Conservation (phyloP, 345 rosid species). For the Arabis alpina region DNA sequence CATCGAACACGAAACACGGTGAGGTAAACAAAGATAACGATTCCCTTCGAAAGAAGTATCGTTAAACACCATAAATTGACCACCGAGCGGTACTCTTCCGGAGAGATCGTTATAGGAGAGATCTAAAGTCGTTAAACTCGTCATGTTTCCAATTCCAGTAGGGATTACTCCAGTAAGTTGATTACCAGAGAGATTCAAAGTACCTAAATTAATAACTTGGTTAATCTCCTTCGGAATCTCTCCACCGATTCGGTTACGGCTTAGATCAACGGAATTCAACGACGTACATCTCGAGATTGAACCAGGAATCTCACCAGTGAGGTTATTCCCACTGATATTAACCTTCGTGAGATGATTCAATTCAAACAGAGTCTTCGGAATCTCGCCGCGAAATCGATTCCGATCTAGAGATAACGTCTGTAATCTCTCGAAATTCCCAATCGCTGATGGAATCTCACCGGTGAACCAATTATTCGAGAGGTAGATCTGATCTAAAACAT, state of each 20-base stretch:
- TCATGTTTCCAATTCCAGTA: slow-evolving; percentile 64
- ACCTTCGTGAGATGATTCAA: slow-evolving; percentile 52
- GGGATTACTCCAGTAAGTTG: slow-evolving; percentile 72
- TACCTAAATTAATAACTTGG: slow-evolving; percentile 53
- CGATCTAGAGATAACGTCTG: slow-evolving; percentile 54
- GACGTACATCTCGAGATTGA: slow-evolving; percentile 54
- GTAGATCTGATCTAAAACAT: slow-evolving; percentile 45
- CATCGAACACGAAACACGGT: slow-evolving; percentile 48
- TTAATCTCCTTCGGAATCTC: slow-evolving; percentile 63
- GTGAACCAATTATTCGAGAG: slow-evolving; percentile 63
- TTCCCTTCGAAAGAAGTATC: slow-evolving; percentile 72
- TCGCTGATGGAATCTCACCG: slow-evolving; percentile 70
- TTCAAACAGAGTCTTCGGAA: slow-evolving; percentile 59
- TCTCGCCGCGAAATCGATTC: slow-evolving; percentile 62
- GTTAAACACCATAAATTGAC: slow-evolving; percentile 77
- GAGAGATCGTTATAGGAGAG: slow-evolving; percentile 68
- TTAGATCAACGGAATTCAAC: slow-evolving; percentile 65
- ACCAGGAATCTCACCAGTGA: slow-evolving; percentile 65
- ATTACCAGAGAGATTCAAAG: slow-evolving; percentile 72
- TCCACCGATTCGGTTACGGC: slow-evolving; percentile 65
- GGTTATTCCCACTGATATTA: slow-evolving; percentile 59
- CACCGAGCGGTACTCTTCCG: slow-evolving; percentile 70
- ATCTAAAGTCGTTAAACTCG: slow-evolving; percentile 77
- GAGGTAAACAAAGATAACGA: slow-evolving; percentile 63
- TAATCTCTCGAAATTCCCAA: slow-evolving; percentile 54